Conservation (phyloP, 2,329 filamentous ascomycete species). For the Cordyceps tenuipes region DNA sequence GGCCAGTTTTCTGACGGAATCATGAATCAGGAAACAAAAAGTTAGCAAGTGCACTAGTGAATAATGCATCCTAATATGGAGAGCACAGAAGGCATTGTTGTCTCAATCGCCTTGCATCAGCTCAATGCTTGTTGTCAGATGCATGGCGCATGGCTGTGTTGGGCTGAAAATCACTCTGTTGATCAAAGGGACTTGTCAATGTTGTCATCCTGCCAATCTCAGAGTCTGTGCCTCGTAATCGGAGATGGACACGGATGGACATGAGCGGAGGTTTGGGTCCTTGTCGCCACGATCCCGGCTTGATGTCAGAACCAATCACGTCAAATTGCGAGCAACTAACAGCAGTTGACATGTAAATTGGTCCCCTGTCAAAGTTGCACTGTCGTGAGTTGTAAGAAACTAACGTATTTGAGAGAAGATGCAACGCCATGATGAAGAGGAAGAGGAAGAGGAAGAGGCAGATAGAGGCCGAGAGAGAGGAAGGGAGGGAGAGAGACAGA, state of each 20-base stretch:
- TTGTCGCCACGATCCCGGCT: neutral
- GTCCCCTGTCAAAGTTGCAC: neutral
- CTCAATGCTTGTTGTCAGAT: neutral
- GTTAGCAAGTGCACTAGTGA: neutral
- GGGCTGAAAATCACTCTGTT: neutral
- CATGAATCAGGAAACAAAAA: neutral
- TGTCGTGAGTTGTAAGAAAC: neutral
- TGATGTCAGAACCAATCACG: neutral
- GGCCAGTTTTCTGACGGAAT: neutral
- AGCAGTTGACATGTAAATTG: neutral
- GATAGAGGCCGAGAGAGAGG: no score
- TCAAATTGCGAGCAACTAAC: no score
- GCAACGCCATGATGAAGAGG: neutral
- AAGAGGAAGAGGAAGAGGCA: no score
- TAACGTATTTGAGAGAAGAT: no score
- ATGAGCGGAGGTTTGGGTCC: neutral
- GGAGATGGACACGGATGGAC: neutral
- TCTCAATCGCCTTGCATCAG: neutral
- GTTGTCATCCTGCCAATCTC: neutral
- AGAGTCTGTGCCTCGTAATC: neutral
- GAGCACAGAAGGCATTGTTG: neutral
- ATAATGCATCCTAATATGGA: neutral
- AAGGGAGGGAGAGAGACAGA: no score
- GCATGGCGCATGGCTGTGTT: no score
- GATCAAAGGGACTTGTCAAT: no score